Percentiles rank a stretch among this genome's conserved stretches.
Evolutionary conservation across 768 basidiomycete genomes (phyloP).

Genomic region (Russula abietina): DNA sequence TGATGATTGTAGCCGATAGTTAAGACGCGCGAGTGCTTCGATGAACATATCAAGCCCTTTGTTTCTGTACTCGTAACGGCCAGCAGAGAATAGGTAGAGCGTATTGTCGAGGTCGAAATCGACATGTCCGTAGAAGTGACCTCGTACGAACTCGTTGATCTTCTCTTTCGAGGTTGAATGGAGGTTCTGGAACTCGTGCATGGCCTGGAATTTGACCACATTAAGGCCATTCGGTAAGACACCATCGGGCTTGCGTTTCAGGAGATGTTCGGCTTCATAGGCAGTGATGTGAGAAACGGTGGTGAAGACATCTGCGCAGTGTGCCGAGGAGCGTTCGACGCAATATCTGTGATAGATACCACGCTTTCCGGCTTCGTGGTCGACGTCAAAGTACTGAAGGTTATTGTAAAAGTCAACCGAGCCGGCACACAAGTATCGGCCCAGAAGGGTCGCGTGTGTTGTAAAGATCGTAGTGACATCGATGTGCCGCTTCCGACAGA

Average conservation of each 20-base stretch:
- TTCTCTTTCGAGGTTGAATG: slow-evolving; percentile 93
- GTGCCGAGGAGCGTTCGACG: slow-evolving; percentile 90
- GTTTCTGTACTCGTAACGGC: slow-evolving; percentile 97
- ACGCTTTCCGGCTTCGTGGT: slow-evolving; percentile 97
- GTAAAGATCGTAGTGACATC: slow-evolving; percentile 99
- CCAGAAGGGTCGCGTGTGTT: slow-evolving; percentile 96
- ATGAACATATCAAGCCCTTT: slow-evolving; percentile 99
- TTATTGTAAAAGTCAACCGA: slow-evolving; percentile 99
- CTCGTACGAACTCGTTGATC: slow-evolving; percentile 95
- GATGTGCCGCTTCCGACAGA: slow-evolving; percentile 93
- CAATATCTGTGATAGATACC: slow-evolving; percentile 99
- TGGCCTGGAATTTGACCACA: slow-evolving; percentile 97
- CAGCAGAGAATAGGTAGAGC: slow-evolving; percentile 96
- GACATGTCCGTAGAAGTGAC: slow-evolving; percentile 97
- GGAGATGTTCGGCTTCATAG: slow-evolving; percentile 90
- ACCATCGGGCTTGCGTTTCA: slow-evolving; percentile 97
- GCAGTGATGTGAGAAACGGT: slow-evolving; percentile 98
- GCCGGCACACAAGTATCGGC: slow-evolving; percentile 97
- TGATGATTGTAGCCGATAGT: slow-evolving; percentile 53
- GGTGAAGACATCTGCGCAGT: slow-evolving; percentile 97
- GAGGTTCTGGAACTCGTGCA: slow-evolving; percentile 98
- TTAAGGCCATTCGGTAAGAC: slow-evolving; percentile 97
- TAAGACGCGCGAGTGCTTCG: slow-evolving; percentile 86
- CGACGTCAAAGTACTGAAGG: slow-evolving; percentile 98
- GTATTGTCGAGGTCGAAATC: slow-evolving; percentile 95